These are phyloP conservation scores for Cystofilobasidium bisporidii DNA, from an alignment of 768 basidiomycete genomes.

Conservation along the genomic window DNA sequence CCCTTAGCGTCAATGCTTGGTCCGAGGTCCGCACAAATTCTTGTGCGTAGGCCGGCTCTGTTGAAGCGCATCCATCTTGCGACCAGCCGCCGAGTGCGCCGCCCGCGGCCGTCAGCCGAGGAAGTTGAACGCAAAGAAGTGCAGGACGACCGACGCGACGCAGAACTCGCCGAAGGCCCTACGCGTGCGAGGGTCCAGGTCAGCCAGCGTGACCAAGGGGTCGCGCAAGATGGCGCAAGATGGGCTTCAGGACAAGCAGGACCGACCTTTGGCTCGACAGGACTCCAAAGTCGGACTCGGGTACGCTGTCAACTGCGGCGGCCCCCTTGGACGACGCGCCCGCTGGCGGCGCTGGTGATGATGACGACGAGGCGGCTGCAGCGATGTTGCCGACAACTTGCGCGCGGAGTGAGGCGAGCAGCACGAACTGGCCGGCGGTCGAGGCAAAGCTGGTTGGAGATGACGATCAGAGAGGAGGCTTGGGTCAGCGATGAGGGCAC, in stretches of 20 bases:
- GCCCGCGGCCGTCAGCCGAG: slow-evolving; percentile 75
- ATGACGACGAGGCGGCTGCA: neutral
- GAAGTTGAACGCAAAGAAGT: slow-evolving; percentile 99
- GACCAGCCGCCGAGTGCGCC: too few species aligned
- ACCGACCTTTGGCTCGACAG: slow-evolving; percentile 82
- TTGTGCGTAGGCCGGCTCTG: too few species aligned
- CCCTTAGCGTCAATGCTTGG: too few species aligned
- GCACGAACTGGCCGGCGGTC: slow-evolving; percentile 91
- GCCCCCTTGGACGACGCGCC: neutral
- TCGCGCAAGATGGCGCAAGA: neutral
- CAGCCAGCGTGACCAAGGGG: neutral
- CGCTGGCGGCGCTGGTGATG: neutral
- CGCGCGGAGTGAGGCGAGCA: slow-evolving; percentile 79
- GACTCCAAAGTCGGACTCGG: slow-evolving; percentile 71
- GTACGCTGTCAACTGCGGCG: too few species aligned
- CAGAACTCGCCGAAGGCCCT: slow-evolving; percentile 98
- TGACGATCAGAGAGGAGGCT: too few species aligned
- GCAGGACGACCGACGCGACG: slow-evolving; percentile 84
- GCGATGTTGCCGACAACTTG: slow-evolving; percentile 64
- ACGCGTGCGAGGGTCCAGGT: neutral
- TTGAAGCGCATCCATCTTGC: too few species aligned
- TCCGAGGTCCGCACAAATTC: too few species aligned
- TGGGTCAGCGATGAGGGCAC: too few species aligned
- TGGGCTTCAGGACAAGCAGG: too few species aligned
- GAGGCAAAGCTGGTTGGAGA: slow-evolving; percentile 82